Base-by-base conservation (phyloP, 164 flowering plant species). In the Berberis thunbergii region DNA sequence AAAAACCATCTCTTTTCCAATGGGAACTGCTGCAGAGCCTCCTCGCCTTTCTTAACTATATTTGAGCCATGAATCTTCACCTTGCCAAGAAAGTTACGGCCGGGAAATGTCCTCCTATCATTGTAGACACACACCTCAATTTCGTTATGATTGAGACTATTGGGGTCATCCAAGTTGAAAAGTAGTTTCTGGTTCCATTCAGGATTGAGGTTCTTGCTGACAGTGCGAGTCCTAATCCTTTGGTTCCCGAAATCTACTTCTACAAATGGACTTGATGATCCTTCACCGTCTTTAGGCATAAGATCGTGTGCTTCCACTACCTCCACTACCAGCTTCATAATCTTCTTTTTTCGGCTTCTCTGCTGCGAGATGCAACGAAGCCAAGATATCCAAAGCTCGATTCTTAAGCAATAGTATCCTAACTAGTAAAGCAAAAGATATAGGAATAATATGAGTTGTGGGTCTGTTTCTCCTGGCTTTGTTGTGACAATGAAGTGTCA, bases 291-390 rank as follows among this genome's bases (percentile, higher is more conserved):
- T 67, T 60, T 58, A 46, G 65, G 64, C 66, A 59, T 67, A 55
- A 74, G 66, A 65, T 65, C 62, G 44, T 68, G 66, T 54, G 75
- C 72, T 41, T 71, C 74, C 50, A 71, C 64, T 53, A 64, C 64
- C 44, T 72, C 74, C 44, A 67, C 72, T 55, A 65, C 67, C 57
- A 73, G 68, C 70, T 70, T 67, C 75, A 75, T 71, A 42, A 13
- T 57, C 57, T 54, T 57, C 8, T 71, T 67, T 64, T 57, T 57
- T 45, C 44, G 26, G 46, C 70, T 62, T 58, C 57, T 13, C 57
- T 49, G 43, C 42, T 58, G 55, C 63, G 41, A 55, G 66, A 64
- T 45, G 65, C 73, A 55, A 46, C 26, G 41, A 63, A 44, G 67
- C 46, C 40, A 56, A 61, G 62, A 58, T 61, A 62, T 60, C 72